A percentile compares a stretch with the other conserved stretches of the same genome.
phyloP scores from a whole-genome alignment of 495 filamentous ascomycete species.

The Glutinoglossum americanum region DNA sequence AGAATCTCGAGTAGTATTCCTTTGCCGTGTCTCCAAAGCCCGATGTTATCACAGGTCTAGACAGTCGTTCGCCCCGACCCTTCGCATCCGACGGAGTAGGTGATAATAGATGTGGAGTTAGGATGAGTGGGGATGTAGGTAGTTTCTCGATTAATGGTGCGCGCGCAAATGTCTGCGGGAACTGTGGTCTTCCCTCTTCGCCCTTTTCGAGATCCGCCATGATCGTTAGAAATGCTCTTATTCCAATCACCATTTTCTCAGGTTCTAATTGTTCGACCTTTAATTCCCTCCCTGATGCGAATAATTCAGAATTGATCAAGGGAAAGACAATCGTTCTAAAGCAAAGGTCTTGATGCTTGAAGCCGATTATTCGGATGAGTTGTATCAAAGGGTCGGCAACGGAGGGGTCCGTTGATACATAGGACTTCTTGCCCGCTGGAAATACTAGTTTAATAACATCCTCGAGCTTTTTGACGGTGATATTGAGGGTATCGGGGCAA shows the following conservation, averaged over 20 bases:
- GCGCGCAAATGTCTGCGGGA: slow-evolving; percentile 28
- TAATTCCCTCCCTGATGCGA: slow-evolving; percentile 55
- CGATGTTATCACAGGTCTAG: slow-evolving; percentile 50
- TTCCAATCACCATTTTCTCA: slow-evolving; percentile 89
- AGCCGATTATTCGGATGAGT: slow-evolving; percentile 85
- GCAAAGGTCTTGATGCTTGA: slow-evolving; percentile 78
- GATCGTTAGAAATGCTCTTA: slow-evolving; percentile 75
- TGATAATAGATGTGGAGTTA: slow-evolving; percentile 1
- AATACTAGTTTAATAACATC: slow-evolving; percentile 68
- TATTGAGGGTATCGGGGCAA: slow-evolving; percentile 44
- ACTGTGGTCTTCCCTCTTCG: slow-evolving; percentile 57
- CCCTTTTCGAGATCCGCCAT: slow-evolving; percentile 86
- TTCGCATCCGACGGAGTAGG: slow-evolving; percentile 3
- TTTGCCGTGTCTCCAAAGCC: slow-evolving; percentile 53
- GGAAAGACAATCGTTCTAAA: slow-evolving; percentile 86
- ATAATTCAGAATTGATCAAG: slow-evolving; percentile 75
- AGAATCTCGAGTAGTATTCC: slow-evolving; percentile 75
- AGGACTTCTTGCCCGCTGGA: slow-evolving; percentile 51
- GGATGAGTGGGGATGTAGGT: background rate
- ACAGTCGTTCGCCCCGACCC: slow-evolving; percentile 36
- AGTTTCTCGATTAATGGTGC: slow-evolving; percentile 3
- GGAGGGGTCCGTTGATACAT: slow-evolving; percentile 56
- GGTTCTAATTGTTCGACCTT: slow-evolving; percentile 87
- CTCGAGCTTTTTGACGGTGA: slow-evolving; percentile 58
- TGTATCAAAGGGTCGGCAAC: slow-evolving; percentile 80